These are phyloP conservation scores for Penicillium fuscoglaucum DNA, from an alignment of 2,329 filamentous ascomycete species.

Conservation along the genomic window DNA sequence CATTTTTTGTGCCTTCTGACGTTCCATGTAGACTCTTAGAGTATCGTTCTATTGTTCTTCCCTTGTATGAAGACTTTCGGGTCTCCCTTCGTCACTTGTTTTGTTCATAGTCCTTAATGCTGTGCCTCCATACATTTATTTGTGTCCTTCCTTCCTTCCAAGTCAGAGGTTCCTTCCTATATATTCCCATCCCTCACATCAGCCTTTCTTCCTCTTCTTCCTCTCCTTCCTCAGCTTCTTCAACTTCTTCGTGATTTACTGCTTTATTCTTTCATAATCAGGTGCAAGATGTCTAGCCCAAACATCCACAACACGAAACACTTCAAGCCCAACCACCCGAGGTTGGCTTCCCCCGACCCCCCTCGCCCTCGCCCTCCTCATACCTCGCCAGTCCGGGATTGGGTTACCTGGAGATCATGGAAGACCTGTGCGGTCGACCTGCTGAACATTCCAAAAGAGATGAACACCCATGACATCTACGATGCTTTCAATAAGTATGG, in stretches of 20 bases:
- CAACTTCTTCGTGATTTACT: not conserved
- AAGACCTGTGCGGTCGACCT: constrained; percentile 42
- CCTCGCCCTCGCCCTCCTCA: not conserved
- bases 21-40: not conserved
- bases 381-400: constrained; percentile 8
- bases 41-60: not conserved
- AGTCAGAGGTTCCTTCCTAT: not conserved
- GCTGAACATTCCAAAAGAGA: constrained; percentile 35
- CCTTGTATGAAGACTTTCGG: not conserved
- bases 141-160: not conserved
- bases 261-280: not conserved
- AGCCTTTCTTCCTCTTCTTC: not conserved
- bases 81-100: not conserved
- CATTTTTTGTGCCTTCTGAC: not conserved
- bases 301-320: not conserved
- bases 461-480: constrained; percentile 49
- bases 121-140: too few relatives aligned
- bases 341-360: not conserved
- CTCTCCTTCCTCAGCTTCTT: not conserved
- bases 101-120: not conserved
- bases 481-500: constrained; percentile 55
- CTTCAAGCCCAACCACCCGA: not conserved
- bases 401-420: constrained; percentile 40
- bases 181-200: not conserved
- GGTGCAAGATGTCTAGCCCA: not conserved